Percentiles rank a stretch among this genome's conserved stretches.
These are phyloP conservation scores for Jamesozyma lodderae DNA, from an alignment of 805 yeast genomes.

Conservation along the genomic window DNA sequence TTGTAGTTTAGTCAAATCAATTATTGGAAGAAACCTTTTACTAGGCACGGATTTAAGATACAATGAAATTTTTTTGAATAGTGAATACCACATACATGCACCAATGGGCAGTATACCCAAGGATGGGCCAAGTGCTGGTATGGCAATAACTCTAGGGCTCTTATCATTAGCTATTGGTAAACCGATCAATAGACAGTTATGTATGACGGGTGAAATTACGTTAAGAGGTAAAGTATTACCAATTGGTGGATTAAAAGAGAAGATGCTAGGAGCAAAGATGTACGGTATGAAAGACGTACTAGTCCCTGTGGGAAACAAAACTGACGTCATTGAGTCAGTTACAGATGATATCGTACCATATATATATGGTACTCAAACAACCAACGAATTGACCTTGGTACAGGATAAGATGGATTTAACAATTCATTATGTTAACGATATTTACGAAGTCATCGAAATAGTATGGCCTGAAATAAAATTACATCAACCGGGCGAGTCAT, in stretches of 20 bases:
- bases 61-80: constrained; percentile 69
- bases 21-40: constrained; percentile 33
- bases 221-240: constrained; percentile 74
- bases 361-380: neutral
- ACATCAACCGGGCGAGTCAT: too few relatives aligned
- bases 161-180: constrained; percentile 63
- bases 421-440: constrained; percentile 60
- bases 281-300: constrained; percentile 81
- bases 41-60: constrained; percentile 27
- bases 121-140: constrained; percentile 52
- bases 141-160: constrained; percentile 76
- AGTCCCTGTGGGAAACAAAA: constrained; percentile 84
- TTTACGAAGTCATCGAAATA: constrained; percentile 61
- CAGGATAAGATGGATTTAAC: constrained; percentile 47
- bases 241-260: constrained; percentile 83
- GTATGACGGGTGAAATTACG: constrained; percentile 86
- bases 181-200: constrained; percentile 55
- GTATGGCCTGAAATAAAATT: constrained; percentile 46
- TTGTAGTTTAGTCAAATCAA: constrained; percentile 81
- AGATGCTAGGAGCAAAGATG: constrained; percentile 87
- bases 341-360: constrained; percentile 27
- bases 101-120: constrained; percentile 82
- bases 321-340: constrained; percentile 63
- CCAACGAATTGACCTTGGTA: constrained; percentile 16
- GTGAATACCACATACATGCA: constrained; percentile 72